Percentiles rank a stretch among this genome's conserved stretches.
phyloP scores from a whole-genome alignment of 129 eudicot species.

The Erigeron canadensis region DNA sequence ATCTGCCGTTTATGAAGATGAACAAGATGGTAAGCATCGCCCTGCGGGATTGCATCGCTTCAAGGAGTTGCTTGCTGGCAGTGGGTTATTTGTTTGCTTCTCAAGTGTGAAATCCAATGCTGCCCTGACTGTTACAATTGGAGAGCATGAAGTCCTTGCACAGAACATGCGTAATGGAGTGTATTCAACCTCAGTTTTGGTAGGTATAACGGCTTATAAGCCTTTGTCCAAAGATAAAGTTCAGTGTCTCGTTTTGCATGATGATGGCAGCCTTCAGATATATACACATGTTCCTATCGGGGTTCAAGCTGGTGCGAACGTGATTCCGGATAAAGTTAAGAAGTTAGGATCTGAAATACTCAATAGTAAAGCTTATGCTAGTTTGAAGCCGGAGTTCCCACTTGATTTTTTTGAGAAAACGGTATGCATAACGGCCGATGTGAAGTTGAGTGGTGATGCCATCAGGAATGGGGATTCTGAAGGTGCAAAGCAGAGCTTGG shows the following conservation, averaged over 20 bases:
- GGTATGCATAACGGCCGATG: slow-evolving; percentile 85
- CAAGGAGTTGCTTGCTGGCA: slow-evolving; percentile 80
- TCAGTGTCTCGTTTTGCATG: slow-evolving; percentile 91
- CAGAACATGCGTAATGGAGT: slow-evolving; percentile 88
- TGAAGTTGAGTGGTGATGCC: slow-evolving; percentile 90
- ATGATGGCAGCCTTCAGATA: slow-evolving; percentile 99
- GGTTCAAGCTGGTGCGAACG: slow-evolving; percentile 60
- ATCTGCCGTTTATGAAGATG: slow-evolving; percentile 81
- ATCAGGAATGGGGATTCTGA: slow-evolving; percentile 92
- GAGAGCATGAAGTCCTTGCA: slow-evolving; percentile 69
- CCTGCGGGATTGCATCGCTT: slow-evolving; percentile 91
- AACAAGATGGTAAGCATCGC: slow-evolving; percentile 63
- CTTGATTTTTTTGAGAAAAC: slow-evolving; percentile 97
- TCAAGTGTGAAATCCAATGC: slow-evolving; percentile 86
- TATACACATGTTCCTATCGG: slow-evolving; percentile 84
- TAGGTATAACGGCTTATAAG: slow-evolving; percentile 85
- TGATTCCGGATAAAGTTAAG: slow-evolving; percentile 75
- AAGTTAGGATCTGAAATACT: slow-evolving; percentile 84
- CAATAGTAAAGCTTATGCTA: slow-evolving; percentile 85
- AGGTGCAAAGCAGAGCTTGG: slow-evolving; percentile 89
- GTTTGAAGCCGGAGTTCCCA: slow-evolving; percentile 89
- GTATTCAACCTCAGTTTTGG: slow-evolving; percentile 84
- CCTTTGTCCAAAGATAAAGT: slow-evolving; percentile 94
- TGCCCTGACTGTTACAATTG: slow-evolving; percentile 70
- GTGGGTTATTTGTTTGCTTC: slow-evolving; percentile 85